Evolutionary conservation across 208 protist genomes (phyloP), one percentile per base, ranked within the genome.

Genomic region (Trypanosoma lewisi): DNA sequence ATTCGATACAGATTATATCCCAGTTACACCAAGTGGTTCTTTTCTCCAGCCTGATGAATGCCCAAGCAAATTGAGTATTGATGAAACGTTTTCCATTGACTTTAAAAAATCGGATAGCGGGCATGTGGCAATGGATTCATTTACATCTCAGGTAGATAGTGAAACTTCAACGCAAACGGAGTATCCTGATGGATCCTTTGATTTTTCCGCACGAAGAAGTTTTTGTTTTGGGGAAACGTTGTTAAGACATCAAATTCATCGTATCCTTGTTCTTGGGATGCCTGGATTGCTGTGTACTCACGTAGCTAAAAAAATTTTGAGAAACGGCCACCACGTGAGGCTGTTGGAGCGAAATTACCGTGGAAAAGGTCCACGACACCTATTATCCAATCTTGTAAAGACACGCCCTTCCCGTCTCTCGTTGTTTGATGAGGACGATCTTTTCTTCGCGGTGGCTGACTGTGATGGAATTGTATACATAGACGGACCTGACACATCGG

Each of bases 391-490:
- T 30, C 49, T 69, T 41, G 17, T 69, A 49, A 28, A 69, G 48
- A 62, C 53, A 5, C 44, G 47, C 14, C 63, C 63, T 17, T 67
- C 51, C 2, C 62, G 50, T 42, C 30, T 67, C 7, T 60, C 52
- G 28, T 63, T 70, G 28, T 70, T 70, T 63, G 62, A 60, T 11
- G 63, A 69, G 12, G 63, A 63, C 28, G 63, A 69, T 52, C 19
- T 61, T 57, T 69, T 52, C 12, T 21, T 61, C 6, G 63, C 63
- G 31, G 55, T 69, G 21, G 52, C 53, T 12, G 63, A 57, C 16
- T 61, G 63, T 27, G 63, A 69, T 27, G 53, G 31, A n/a, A 41
- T 69, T 3, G 41, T 69, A 6, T 69, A 56, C 52, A 4, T 63
- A 21, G 36, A 56, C 37, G 63, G 56, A 21, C 63, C 63, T 21